A percentile compares a stretch with the other conserved stretches of the same genome.
Evolutionary conservation across 371 early-diverging fungal species (phyloP).

Genomic region (Dichotomocladium elegans): DNA sequence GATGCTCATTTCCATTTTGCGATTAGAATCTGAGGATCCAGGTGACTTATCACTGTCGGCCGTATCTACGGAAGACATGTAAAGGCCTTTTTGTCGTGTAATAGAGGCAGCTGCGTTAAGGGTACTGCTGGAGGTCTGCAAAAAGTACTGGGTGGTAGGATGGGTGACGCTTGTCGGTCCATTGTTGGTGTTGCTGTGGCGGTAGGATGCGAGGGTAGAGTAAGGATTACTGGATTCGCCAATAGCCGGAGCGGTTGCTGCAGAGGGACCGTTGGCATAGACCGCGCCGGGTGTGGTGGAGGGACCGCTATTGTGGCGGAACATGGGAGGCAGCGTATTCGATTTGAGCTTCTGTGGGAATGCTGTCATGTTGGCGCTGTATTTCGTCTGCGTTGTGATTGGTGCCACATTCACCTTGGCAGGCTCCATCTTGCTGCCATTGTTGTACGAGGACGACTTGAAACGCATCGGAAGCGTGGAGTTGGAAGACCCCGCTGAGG

Average conservation of each 20-base stretch:
- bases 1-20: constrained; percentile 21
- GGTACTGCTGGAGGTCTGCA: constrained; percentile 39
- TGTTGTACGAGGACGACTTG: constrained; percentile 8
- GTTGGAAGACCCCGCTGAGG: constrained; percentile 7
- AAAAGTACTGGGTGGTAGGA: constrained; percentile 42
- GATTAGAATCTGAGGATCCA: constrained; percentile 17
- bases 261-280: neutral
- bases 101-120: constrained; percentile 38
- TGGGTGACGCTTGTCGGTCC: constrained; percentile 22
- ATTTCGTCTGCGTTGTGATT: constrained; percentile 8
- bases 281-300: neutral
- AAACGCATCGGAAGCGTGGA: constrained; percentile 7
- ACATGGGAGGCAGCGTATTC: neutral
- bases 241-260: neutral
- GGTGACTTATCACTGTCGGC: constrained; percentile 18
- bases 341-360: neutral
- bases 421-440: constrained; percentile 2
- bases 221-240: constrained; percentile 14
- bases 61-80: constrained; percentile 5
- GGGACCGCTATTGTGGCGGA: neutral
- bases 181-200: constrained; percentile 10
- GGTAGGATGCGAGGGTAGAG: constrained; percentile 14
- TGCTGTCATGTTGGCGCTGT: constrained; percentile 1
- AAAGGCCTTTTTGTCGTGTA: constrained; percentile 14
- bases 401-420: constrained; percentile 33